Conservation (phyloP, 768 basidiomycete genomes). For the Mycena maculata region DNA sequence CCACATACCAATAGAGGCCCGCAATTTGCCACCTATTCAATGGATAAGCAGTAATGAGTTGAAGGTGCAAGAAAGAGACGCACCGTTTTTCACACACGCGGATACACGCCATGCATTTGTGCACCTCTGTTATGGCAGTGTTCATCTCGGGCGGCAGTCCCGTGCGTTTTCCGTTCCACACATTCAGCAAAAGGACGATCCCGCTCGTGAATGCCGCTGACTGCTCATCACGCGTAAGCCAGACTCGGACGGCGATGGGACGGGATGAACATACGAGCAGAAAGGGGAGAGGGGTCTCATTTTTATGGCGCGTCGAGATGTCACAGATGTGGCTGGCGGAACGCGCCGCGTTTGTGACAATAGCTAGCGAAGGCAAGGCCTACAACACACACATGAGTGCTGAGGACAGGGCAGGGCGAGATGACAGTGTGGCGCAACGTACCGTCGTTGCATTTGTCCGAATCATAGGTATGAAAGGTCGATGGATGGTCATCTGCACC, state of each 20-base stretch:
- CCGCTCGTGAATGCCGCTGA: constrained; percentile 51
- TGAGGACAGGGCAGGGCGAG: neutral
- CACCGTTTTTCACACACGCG: constrained; percentile 53
- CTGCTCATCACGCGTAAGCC: constrained; percentile 37
- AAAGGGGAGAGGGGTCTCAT: constrained; percentile 45
- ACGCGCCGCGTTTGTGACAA: constrained; percentile 86
- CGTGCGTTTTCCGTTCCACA: constrained; percentile 70
- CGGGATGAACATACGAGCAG: constrained; percentile 42
- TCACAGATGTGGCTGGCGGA: constrained; percentile 81
- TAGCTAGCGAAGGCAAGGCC: constrained; percentile 73
- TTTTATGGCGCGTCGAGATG: constrained; percentile 48
- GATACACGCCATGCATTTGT: constrained; percentile 66
- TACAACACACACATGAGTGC: neutral
- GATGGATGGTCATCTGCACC: constrained; percentile 78
- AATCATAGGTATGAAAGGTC: constrained; percentile 80
- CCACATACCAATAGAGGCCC: constrained; percentile 50
- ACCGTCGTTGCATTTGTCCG: constrained; percentile 52
- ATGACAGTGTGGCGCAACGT: neutral
- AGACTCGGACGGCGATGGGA: constrained; percentile 1
- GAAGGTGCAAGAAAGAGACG: constrained; percentile 16
- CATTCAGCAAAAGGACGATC: constrained; percentile 71
- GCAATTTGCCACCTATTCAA: constrained; percentile 52
- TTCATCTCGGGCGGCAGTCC: constrained; percentile 59
- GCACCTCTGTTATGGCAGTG: constrained; percentile 68
- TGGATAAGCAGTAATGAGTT: neutral